phyloP scores from a whole-genome alignment of 1,284 basidiomycete species.

The Omphalotus olearius region DNA sequence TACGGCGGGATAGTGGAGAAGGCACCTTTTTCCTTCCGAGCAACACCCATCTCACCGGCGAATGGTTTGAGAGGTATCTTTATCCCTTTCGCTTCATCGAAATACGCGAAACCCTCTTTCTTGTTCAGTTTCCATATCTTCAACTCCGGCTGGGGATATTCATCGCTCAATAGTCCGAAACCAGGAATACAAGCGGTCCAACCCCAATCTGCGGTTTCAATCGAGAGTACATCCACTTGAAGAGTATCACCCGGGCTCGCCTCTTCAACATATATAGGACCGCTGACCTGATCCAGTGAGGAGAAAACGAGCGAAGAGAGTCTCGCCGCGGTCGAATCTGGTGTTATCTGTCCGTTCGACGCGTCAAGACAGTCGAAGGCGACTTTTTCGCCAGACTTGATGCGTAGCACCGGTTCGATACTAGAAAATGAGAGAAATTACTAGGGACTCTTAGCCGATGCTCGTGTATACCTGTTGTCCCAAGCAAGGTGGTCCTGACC shows the following conservation, averaged over 20 bases:
- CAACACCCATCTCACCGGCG: constrained; percentile 64
- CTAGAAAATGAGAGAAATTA: constrained; percentile 24
- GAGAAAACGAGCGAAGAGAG: constrained; percentile 40
- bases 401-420: constrained; percentile 42
- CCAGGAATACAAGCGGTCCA: constrained; percentile 58
- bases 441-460: neutral
- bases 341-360: constrained; percentile 54
- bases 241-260: constrained; percentile 55
- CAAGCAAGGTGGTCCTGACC: constrained; percentile 48
- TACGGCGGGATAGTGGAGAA: constrained; percentile 63
- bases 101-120: constrained; percentile 39
- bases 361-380: constrained; percentile 59
- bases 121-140: constrained; percentile 50
- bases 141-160: constrained; percentile 44
- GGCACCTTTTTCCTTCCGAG: constrained; percentile 44
- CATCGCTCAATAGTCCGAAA: constrained; percentile 55
- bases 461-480: constrained; percentile 47
- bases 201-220: constrained; percentile 54
- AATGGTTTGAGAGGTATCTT: constrained; percentile 49
- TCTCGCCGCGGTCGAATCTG: constrained; percentile 31
- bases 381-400: constrained; percentile 51
- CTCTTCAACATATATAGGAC: constrained; percentile 47
- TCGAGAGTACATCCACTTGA: constrained; percentile 48
- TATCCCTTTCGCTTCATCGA: constrained; percentile 28
- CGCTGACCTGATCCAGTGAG: constrained; percentile 53